Evolutionary conservation across 2,329 filamentous ascomycete species (phyloP).

Genomic region (Penicillium sp.): DNA sequence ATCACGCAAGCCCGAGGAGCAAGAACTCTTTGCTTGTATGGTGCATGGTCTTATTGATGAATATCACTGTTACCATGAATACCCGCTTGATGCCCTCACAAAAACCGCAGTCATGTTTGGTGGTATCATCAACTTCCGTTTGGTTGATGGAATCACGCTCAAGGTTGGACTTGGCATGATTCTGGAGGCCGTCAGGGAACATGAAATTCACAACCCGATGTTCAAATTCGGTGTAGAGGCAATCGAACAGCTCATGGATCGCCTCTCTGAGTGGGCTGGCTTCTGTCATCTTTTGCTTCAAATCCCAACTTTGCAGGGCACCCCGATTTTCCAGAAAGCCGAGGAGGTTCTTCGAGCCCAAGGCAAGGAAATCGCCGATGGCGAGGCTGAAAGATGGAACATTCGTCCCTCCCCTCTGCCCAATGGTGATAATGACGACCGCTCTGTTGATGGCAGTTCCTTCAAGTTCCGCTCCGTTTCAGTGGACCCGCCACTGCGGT

Average conservation of each 20-base stretch:
- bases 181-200: constrained; percentile 88
- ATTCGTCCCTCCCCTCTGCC: constrained; percentile 50
- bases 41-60: constrained; percentile 97
- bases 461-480: constrained; percentile 78
- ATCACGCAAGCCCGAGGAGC: constrained; percentile 78
- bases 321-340: constrained; percentile 79
- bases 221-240: constrained; percentile 98
- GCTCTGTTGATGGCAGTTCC: constrained; percentile 59
- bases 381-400: constrained; percentile 43
- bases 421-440: constrained; percentile 72
- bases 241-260: constrained; percentile 79
- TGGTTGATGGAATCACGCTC: constrained; percentile 85
- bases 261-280: constrained; percentile 91
- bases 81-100: constrained; percentile 91
- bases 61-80: constrained; percentile 92
- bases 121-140: constrained; percentile 89
- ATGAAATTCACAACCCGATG: constrained; percentile 82
- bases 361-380: constrained; percentile 59
- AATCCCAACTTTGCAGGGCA: constrained; percentile 78
- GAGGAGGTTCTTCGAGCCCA: constrained; percentile 76
- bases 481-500: constrained; percentile 67
- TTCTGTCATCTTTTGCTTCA: constrained; percentile 85
- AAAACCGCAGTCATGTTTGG: constrained; percentile 96
- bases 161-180: constrained; percentile 98
- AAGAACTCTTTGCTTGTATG: constrained; percentile 98